A percentile compares a stretch with the other conserved stretches of the same genome.
phyloP scores from a whole-genome alignment of 495 filamentous ascomycete genomes.

The Penicillium samsonianum region DNA sequence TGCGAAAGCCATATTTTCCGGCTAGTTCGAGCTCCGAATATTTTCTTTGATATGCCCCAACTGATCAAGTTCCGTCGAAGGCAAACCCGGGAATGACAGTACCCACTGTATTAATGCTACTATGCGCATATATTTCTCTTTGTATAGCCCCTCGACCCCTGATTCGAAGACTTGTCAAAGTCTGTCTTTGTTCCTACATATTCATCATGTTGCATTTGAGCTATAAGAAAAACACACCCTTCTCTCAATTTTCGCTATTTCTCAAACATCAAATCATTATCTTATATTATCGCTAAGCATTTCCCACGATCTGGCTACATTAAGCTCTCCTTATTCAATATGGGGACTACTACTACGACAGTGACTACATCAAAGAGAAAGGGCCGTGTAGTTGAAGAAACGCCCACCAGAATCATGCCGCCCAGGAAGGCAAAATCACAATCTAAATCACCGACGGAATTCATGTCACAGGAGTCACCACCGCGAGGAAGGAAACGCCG shows the following conservation, averaged over 20 bases:
- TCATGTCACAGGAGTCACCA: not conserved
- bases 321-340: not conserved
- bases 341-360: not conserved
- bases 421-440: not conserved
- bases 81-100: not conserved
- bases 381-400: not conserved
- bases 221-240: not conserved
- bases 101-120: not conserved
- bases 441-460: not conserved
- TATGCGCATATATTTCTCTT: not conserved
- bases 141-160: not conserved
- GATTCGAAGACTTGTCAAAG: not conserved
- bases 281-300: not conserved
- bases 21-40: not conserved
- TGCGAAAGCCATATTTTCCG: not conserved
- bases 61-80: not conserved
- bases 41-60: not conserved
- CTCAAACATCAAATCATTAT: not conserved
- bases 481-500: not conserved
- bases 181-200: not conserved
- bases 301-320: not conserved
- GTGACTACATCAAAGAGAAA: not conserved
- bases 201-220: not conserved
- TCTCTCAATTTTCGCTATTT: not conserved
- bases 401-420: not conserved